phyloP scores from a whole-genome alignment of 495 filamentous ascomycete genomes.

The Penicillium robsamsonii region DNA sequence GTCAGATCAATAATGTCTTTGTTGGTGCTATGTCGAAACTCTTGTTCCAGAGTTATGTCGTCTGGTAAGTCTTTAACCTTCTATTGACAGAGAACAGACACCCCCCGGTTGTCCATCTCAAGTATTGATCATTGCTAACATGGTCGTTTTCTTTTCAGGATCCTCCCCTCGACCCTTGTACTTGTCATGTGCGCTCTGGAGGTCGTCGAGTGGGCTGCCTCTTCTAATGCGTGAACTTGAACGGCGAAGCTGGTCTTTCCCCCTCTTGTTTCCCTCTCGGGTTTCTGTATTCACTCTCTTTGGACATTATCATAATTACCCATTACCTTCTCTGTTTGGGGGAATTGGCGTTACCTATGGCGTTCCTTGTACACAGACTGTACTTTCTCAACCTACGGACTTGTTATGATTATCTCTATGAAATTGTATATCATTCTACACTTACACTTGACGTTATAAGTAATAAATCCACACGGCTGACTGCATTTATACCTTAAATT shows the following conservation, averaged over 20 bases:
- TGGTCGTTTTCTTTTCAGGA: conserved; percentile 50
- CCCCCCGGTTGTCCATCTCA: not conserved
- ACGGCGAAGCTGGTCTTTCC: conserved; percentile 12
- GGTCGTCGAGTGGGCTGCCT: conserved; percentile 81
- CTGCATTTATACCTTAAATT: not conserved
- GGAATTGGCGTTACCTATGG: conserved; percentile 7
- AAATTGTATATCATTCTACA: not conserved
- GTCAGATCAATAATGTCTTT: conserved; percentile 96
- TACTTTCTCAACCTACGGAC: not conserved
- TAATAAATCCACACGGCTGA: not conserved
- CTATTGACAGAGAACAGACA: not conserved
- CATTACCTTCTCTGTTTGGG: not conserved
- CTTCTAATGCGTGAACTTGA: conserved; percentile 8
- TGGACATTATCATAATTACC: conserved; percentile 3
- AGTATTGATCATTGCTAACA: conserved; percentile 25
- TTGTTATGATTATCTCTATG: not conserved
- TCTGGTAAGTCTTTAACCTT: conserved; percentile 63
- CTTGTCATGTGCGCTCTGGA: conserved; percentile 91
- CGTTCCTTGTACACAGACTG: not conserved
- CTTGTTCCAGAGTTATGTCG: conserved; percentile 95
- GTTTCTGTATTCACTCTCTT: not conserved
- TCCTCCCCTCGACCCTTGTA: conserved; percentile 86
- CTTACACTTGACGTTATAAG: not conserved
- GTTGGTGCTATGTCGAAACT: conserved; percentile 90
- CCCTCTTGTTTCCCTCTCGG: not conserved